Base-by-base conservation (phyloP, 176 grass and related monocot species). In the Elaeis guineensis region DNA sequence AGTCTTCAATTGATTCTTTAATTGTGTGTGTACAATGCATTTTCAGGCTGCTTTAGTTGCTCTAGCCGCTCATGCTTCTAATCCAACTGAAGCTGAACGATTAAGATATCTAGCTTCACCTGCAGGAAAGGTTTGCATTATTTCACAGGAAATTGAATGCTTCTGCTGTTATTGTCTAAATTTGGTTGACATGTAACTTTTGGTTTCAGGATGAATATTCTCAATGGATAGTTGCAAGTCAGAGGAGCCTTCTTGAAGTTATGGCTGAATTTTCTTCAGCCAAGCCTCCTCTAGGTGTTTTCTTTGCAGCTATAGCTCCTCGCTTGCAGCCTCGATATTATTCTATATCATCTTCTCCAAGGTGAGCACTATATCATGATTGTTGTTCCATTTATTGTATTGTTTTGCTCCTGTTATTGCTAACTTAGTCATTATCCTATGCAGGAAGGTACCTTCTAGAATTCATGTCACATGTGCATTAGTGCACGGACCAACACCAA, bases 221-320 rank as follows among this genome's bases (percentile, higher is more conserved):
- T 79, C 85, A 95, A 23, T 95, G 89, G 89, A 68, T 95, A 72
- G 66, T 84, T 63, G 74, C 78, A 62, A 89, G 72, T 63, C 89
- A 95, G 60, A 95, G 85, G 69, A 95, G 89, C 70, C 85, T 95
- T 77, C 54, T 95, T 79, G 89, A 95, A 89, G 89, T 95, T 71
- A 85, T 95, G 81, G 71, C 55, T 67, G 78, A 75, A 63, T 95
- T 95, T 67, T 81, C 85, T 71, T 95, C 89, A 79, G 85, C 75
- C 28, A 95, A 89, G 67, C 85, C 89, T 3, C 85, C 89, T 15
- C 51, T 95, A 21, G 89, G 89, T 66, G 85, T 95, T 35, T 89
- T 95, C 66, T 95, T 95, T 50, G 89, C 81, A 55, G 89, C 89
- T 3, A 63, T 95, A 70, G 78, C 89, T 51, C 85, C 89, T 89